Evolutionary conservation across 164 flowering plant species (phyloP).

Genomic region (Stephania japonica): DNA sequence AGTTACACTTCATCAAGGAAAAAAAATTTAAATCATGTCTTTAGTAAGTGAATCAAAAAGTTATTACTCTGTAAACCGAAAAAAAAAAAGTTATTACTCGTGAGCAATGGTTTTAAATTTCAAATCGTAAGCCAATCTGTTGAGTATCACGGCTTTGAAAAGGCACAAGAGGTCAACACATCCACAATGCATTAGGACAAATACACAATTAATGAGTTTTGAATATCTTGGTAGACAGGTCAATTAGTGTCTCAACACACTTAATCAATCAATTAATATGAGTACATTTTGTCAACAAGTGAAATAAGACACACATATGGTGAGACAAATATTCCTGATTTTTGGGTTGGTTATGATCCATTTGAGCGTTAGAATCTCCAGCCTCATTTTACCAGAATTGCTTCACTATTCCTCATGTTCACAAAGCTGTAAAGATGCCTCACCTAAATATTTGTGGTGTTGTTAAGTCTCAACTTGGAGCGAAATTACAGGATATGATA

Average conservation of each 20-base stretch:
- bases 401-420: too few species aligned
- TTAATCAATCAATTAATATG: not conserved
- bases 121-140: too few species aligned
- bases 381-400: too few species aligned
- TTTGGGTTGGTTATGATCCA: not conserved
- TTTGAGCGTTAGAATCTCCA: not conserved
- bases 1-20: too few species aligned
- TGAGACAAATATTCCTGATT: not conserved
- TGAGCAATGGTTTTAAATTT: too few species aligned
- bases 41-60: too few species aligned
- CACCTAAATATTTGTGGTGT: not conserved
- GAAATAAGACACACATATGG: not conserved
- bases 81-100: too few species aligned
- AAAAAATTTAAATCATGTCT: too few species aligned
- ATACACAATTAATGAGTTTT: not conserved
- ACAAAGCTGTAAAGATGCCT: not conserved
- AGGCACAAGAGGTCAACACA: not conserved
- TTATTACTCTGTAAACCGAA: too few species aligned
- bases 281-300: not conserved
- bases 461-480: not conserved
- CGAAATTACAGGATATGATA: not conserved
- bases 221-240: not conserved
- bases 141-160: too few species aligned
- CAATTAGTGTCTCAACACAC: not conserved
- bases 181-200: not conserved